These are phyloP conservation scores for Pichia membranifaciens DNA, from an alignment of 805 yeast species.

Conservation along the genomic window DNA sequence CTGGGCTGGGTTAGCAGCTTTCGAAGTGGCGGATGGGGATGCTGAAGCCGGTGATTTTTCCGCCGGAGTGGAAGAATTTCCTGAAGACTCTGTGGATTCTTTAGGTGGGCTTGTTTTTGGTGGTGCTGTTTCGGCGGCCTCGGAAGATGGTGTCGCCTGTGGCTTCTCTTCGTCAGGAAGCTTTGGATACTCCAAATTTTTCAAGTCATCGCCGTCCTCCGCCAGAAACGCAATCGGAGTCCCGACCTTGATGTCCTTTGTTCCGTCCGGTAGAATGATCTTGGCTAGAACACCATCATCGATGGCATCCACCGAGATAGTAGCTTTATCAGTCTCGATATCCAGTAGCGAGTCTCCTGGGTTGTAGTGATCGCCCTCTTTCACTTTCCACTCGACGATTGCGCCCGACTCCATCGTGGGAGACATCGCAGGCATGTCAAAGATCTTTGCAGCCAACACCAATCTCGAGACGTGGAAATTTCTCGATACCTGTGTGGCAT, in stretches of 20 bases:
- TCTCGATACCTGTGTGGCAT: not conserved
- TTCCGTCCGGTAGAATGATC: conserved; percentile 66
- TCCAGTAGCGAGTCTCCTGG: conserved; percentile 82
- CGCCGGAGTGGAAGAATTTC: conserved; percentile 39
- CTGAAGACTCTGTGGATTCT: conserved; percentile 9
- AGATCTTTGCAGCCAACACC: conserved; percentile 38
- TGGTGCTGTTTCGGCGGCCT: conserved; percentile 14
- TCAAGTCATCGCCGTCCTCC: conserved; percentile 79
- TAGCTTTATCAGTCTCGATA: conserved; percentile 84
- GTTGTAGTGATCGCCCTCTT: conserved; percentile 64
- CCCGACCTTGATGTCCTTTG: conserved; percentile 78
- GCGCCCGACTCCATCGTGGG: conserved; percentile 99
- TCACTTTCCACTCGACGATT: conserved; percentile 80
- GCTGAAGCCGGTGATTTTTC: conserved; percentile 34
- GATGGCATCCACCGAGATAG: conserved; percentile 78
- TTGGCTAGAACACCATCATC: conserved; percentile 90
- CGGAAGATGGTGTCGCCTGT: not conserved
- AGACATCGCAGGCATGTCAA: conserved; percentile 97
- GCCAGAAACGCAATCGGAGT: conserved; percentile 83
- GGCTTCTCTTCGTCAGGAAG: conserved; percentile 14
- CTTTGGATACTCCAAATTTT: conserved; percentile 54
- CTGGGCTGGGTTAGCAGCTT: conserved; percentile 59
- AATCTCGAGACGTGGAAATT: conserved; percentile 30
- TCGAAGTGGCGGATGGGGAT: conserved; percentile 24
- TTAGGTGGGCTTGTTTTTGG: conserved; percentile 20